A percentile compares a stretch with the other conserved stretches of the same genome.
Evolutionary conservation across 2,329 filamentous ascomycete species (phyloP).

Genomic region (Xylaria sp.): DNA sequence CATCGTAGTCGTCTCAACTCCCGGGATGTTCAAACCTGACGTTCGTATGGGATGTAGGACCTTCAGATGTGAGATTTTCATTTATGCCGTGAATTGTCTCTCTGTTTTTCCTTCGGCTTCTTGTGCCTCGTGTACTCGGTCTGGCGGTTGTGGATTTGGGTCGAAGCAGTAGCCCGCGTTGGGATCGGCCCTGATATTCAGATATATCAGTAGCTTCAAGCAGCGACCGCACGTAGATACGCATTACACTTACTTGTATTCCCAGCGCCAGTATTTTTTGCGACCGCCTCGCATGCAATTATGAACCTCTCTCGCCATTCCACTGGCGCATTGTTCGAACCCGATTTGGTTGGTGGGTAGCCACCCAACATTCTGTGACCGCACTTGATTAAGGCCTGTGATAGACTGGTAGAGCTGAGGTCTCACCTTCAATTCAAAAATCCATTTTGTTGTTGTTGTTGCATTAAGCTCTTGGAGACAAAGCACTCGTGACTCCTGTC

Average conservation of each 20-base stretch:
- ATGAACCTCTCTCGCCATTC: slow-evolving; percentile 4
- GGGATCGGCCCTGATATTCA: not conserved
- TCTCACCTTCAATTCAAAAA: not conserved
- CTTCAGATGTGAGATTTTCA: too few species aligned
- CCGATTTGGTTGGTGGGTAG: not conserved
- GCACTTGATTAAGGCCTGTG: not conserved
- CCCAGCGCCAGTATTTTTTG: not conserved
- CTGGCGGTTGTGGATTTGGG: not conserved
- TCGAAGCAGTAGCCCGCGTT: not conserved
- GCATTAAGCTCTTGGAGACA: not conserved
- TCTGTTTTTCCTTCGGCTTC: too few species aligned
- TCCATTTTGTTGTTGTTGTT: not conserved
- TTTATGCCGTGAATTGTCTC: not conserved
- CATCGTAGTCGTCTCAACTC: too few species aligned
- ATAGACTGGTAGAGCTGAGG: not conserved
- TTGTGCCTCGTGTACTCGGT: not conserved
- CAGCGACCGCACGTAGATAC: not conserved
- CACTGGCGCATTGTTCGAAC: not conserved
- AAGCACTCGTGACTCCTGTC: not conserved
- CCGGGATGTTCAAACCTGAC: too few species aligned
- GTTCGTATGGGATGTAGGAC: too few species aligned
- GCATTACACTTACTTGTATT: not conserved
- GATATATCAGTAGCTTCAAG: not conserved
- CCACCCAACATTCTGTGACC: not conserved
- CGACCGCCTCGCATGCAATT: not conserved